phyloP scores from a whole-genome alignment of 2,329 filamentous ascomycete genomes.

The Tolypocladium album region DNA sequence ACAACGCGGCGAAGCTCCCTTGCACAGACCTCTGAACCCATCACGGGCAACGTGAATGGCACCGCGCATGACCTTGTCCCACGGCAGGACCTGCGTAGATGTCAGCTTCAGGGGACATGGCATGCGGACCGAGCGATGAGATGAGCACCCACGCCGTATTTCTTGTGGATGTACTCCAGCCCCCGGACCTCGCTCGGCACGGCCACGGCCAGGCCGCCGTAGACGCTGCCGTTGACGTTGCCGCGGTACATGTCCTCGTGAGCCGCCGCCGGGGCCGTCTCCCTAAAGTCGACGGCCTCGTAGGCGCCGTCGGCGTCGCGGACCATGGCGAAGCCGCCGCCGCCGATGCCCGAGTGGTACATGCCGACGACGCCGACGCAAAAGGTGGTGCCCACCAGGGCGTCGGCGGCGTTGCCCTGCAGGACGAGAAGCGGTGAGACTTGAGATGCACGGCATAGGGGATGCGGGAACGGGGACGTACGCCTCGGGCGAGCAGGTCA shows the following conservation, averaged over 20 bases:
- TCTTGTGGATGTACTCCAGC: conserved; percentile 64
- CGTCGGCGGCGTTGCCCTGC: conserved; percentile 66
- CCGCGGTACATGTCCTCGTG: conserved; percentile 76
- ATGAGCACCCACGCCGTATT: conserved; percentile 45
- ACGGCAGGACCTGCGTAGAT: conserved; percentile 40
- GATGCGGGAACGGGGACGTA: conserved; percentile 17
- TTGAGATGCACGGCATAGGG: not conserved
- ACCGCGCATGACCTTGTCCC: conserved; percentile 62
- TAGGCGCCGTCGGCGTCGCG: conserved; percentile 63
- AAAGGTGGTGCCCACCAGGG: conserved; percentile 61
- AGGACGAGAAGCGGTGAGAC: not conserved
- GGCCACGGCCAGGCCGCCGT: conserved; percentile 60
- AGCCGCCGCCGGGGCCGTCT: conserved; percentile 74
- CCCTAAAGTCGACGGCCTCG: conserved; percentile 82
- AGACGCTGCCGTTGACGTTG: conserved; percentile 55
- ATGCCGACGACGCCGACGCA: conserved; percentile 68
- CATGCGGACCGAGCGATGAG: not conserved
- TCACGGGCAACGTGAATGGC: conserved; percentile 63
- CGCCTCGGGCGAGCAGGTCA: conserved; percentile 44
- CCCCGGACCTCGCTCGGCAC: conserved; percentile 70
- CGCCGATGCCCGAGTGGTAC: conserved; percentile 76
- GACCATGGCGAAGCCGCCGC: conserved; percentile 83
- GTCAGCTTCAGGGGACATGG: not conserved
- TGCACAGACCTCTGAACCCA: conserved; percentile 46
- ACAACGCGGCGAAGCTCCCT: not conserved